phyloP scores from a whole-genome alignment of 1,284 basidiomycete species.

The Sporisorium reilianum region DNA sequence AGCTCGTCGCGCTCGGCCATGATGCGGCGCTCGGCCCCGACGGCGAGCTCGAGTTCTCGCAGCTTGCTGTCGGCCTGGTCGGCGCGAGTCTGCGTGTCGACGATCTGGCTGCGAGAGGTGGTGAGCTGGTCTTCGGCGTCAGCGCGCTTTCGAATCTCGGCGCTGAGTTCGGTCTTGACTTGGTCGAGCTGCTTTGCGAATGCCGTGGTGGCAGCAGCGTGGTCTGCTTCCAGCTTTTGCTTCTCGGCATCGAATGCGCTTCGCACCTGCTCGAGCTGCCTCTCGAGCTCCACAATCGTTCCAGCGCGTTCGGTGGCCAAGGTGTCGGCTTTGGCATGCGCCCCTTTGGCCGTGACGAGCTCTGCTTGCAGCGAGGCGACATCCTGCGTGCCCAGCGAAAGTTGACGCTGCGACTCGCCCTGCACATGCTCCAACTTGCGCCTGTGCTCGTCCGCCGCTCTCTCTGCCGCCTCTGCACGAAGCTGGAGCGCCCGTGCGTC shows the following conservation, averaged over 20 bases:
- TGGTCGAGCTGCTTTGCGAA: constrained; percentile 15
- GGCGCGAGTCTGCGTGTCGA: constrained; percentile 10
- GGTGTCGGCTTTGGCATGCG: background rate
- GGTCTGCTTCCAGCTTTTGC: constrained; percentile 1
- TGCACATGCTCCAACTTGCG: constrained; percentile 17
- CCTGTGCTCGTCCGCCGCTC: constrained; percentile 21
- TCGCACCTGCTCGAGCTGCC: constrained; percentile 17
- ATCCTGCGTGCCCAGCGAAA: constrained; percentile 16
- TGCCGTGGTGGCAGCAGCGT: background rate
- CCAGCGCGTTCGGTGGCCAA: constrained; percentile 19
- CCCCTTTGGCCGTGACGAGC: constrained; percentile 6
- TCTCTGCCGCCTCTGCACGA: constrained; percentile 33
- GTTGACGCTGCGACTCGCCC: constrained; percentile 12
- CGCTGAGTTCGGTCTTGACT: constrained; percentile 7
- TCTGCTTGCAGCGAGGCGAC: constrained; percentile 26
- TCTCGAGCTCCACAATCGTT: constrained; percentile 23
- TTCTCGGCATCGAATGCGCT: constrained; percentile 1
- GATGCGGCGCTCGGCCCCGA: constrained; percentile 55
- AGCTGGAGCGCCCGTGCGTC: constrained; percentile 20
- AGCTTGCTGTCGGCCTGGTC: constrained; percentile 29
- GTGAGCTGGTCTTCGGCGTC: constrained; percentile 8
- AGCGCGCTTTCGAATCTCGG: constrained; percentile 6
- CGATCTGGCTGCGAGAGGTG: constrained; percentile 5
- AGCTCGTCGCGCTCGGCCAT: constrained; percentile 59
- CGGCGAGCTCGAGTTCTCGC: constrained; percentile 54